These are phyloP conservation scores for Kodamaea suecica DNA, from an alignment of 1,139 yeast genomes.

Conservation along the genomic window DNA sequence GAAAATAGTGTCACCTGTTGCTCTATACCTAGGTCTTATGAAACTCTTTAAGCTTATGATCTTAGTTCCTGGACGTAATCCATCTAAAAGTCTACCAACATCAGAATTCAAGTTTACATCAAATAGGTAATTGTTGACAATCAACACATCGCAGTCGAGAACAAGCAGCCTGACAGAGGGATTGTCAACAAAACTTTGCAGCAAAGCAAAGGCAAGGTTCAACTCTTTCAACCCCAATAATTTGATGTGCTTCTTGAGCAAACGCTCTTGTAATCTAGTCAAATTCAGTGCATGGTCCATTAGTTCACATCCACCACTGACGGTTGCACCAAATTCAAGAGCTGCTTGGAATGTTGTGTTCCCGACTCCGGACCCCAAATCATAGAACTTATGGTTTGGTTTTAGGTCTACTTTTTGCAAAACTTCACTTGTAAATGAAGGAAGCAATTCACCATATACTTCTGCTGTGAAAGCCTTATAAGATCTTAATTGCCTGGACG, in stretches of 20 bases:
- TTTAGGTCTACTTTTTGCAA: constrained; percentile 60
- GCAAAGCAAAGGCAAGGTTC: constrained; percentile 53
- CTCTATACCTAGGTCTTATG: constrained; percentile 56
- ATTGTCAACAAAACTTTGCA: constrained; percentile 72
- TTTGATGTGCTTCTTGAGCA: constrained; percentile 55
- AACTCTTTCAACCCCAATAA: constrained; percentile 64
- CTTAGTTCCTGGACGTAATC: constrained; percentile 70
- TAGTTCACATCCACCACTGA: constrained; percentile 85
- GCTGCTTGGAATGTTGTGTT: constrained; percentile 90
- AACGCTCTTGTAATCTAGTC: constrained; percentile 57
- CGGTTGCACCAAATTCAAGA: constrained; percentile 71
- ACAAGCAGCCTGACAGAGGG: constrained; percentile 51
- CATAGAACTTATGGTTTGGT: constrained; percentile 62
- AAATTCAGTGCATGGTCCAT: constrained; percentile 78
- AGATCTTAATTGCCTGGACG: constrained; percentile 58
- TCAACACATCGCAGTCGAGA: constrained; percentile 63
- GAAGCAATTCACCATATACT: constrained; percentile 89
- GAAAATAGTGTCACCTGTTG: constrained; percentile 54
- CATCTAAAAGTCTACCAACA: constrained; percentile 62
- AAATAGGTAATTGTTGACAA: constrained; percentile 81
- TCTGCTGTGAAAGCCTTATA: constrained; percentile 88
- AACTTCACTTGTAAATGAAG: constrained; percentile 68
- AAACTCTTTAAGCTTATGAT: constrained; percentile 77
- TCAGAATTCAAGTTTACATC: constrained; percentile 67
- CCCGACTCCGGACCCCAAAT: constrained; percentile 92